Evolutionary conservation across 2,329 filamentous ascomycete genomes (phyloP).

Genomic region (Onygenales sp.): DNA sequence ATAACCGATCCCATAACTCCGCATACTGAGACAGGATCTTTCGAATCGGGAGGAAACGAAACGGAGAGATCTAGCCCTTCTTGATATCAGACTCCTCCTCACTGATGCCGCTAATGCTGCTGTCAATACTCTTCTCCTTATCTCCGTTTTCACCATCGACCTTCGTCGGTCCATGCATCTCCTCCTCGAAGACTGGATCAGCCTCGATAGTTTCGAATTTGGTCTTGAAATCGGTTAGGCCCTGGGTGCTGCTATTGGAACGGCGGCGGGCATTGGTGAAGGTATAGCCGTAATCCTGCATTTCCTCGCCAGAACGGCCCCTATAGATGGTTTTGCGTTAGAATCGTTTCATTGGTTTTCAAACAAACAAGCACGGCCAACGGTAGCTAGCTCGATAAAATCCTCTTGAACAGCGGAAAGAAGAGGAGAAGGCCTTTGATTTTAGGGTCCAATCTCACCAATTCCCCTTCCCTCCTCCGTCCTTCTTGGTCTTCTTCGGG

Average conservation of each 20-base stretch:
- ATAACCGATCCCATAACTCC: neutral
- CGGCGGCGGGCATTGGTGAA: slow-evolving; percentile 80
- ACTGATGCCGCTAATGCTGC: slow-evolving; percentile 1
- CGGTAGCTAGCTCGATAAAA: neutral
- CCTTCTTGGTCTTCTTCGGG: slow-evolving; percentile 94
- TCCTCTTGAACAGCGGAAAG: too few relatives aligned
- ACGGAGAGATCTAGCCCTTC: neutral
- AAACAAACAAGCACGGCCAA: neutral
- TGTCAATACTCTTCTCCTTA: slow-evolving; percentile 9
- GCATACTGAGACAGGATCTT: neutral
- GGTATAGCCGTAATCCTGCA: slow-evolving; percentile 74
- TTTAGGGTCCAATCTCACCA: slow-evolving; percentile 56
- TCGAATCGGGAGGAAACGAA: neutral
- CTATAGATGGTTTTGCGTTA: slow-evolving; percentile 36
- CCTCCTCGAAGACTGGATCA: slow-evolving; percentile 88
- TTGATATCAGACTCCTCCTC: slow-evolving; percentile 4
- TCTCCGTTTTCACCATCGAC: slow-evolving; percentile 37
- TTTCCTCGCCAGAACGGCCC: slow-evolving; percentile 75
- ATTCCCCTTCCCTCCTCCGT: slow-evolving; percentile 84
- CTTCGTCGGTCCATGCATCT: slow-evolving; percentile 57
- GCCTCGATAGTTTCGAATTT: slow-evolving; percentile 89
- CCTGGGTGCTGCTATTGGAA: slow-evolving; percentile 77
- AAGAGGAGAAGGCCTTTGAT: too few relatives aligned
- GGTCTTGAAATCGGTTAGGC: slow-evolving; percentile 76
- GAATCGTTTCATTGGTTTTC: neutral